These are phyloP conservation scores for Aspergillus coremiiformis DNA, from an alignment of 495 filamentous ascomycete genomes.

Conservation along the genomic window DNA sequence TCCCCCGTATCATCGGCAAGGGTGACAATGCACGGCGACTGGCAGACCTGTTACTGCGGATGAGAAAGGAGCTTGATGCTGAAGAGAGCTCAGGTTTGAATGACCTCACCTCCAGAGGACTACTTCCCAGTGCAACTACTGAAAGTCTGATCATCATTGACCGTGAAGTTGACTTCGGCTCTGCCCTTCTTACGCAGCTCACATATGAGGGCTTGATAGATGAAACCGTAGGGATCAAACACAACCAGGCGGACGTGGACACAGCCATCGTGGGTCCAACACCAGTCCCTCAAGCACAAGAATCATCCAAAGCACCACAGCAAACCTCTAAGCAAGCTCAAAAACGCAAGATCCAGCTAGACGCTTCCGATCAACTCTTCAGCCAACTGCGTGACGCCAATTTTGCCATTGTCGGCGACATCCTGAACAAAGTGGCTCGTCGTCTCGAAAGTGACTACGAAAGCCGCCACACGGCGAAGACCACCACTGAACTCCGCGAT, in stretches of 20 bases:
- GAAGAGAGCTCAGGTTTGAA: conserved; percentile 58
- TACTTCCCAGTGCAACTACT: conserved; percentile 76
- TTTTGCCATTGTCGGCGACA: conserved; percentile 83
- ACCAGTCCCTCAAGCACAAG: conserved; percentile 45
- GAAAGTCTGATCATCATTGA: conserved; percentile 94
- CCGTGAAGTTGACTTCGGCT: conserved; percentile 87
- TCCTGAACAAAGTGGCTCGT: conserved; percentile 85
- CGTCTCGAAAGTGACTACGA: conserved; percentile 85
- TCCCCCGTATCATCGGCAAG: conserved; percentile 92
- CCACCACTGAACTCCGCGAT: conserved; percentile 79
- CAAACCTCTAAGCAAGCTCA: conserved; percentile 51
- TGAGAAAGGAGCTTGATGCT: conserved; percentile 84
- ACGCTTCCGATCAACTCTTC: conserved; percentile 84
- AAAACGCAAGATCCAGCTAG: conserved; percentile 86
- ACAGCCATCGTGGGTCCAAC: conserved; percentile 77
- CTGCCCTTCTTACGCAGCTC: conserved; percentile 83
- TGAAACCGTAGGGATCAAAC: conserved; percentile 80
- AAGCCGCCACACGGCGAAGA: conserved; percentile 80
- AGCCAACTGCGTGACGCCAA: conserved; percentile 85
- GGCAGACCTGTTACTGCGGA: conserved; percentile 81
- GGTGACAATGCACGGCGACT: conserved; percentile 87
- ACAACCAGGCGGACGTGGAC: conserved; percentile 90
- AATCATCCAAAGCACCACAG: conserved; percentile 47
- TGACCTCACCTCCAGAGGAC: conserved; percentile 53
- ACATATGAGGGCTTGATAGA: conserved; percentile 97